phyloP scores from a whole-genome alignment of 306 rosid genomes.

The Acacia confusa region DNA sequence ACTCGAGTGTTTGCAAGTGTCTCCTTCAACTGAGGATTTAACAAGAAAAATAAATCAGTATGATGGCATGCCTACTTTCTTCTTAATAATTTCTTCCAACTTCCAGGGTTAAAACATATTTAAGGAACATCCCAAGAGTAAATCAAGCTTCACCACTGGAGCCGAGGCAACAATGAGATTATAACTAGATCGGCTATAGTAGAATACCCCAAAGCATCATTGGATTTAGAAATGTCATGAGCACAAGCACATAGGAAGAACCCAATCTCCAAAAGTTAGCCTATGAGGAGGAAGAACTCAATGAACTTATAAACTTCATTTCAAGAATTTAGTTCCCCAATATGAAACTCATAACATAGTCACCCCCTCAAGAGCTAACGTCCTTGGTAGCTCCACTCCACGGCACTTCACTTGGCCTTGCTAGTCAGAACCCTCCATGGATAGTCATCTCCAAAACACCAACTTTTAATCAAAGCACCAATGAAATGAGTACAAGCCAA shows the following conservation, averaged over 20 bases:
- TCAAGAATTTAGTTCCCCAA: too few relatives aligned
- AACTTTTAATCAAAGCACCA: too few relatives aligned
- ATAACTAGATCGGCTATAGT: conserved; percentile 74
- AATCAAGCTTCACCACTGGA: conserved; percentile 90
- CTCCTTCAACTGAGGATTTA: conserved; percentile 51
- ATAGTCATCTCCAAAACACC: too few relatives aligned
- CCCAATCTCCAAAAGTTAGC: too few relatives aligned
- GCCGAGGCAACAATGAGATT: conserved; percentile 76
- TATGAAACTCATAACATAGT: neutral
- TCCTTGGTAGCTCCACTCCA: too few relatives aligned
- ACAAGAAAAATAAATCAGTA: conserved; percentile 63
- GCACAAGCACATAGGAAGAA: too few relatives aligned
- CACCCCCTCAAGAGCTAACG: too few relatives aligned
- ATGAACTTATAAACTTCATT: too few relatives aligned
- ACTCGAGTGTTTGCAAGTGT: conserved; percentile 50
- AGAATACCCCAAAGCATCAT: conserved; percentile 35
- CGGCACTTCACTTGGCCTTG: too few relatives aligned
- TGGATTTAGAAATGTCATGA: conserved; percentile 29
- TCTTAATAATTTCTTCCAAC: conserved; percentile 35
- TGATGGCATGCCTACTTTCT: conserved; percentile 36
- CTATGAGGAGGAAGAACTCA: too few relatives aligned
- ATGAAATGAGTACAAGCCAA: too few relatives aligned
- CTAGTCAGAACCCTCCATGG: too few relatives aligned
- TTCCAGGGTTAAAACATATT: conserved; percentile 55
- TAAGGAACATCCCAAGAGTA: conserved; percentile 30